Conservation (phyloP, 345 rosid species). For the Eucalyptus tenuipes region DNA sequence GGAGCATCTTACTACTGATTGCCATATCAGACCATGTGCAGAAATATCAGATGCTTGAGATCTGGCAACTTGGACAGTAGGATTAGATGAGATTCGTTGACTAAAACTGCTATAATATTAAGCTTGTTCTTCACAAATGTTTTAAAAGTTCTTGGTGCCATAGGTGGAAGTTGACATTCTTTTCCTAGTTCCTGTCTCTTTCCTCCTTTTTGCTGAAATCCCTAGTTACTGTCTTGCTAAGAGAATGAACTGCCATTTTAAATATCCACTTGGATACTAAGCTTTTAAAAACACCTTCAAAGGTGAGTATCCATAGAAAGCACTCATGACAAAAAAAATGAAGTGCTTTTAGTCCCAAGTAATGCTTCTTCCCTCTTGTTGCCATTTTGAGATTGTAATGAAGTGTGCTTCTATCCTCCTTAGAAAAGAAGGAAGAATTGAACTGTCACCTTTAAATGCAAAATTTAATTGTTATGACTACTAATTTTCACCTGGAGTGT, state of each 20-base stretch:
- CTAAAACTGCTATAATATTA: neutral
- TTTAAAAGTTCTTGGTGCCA: neutral
- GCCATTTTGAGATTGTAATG: neutral
- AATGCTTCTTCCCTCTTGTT: neutral
- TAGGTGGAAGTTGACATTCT: neutral
- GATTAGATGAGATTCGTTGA: neutral
- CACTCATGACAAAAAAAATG: neutral
- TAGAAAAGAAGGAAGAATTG: neutral
- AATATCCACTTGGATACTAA: neutral
- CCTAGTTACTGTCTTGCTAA: neutral
- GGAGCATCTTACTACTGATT: neutral
- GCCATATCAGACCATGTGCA: neutral
- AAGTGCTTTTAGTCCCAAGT: neutral
- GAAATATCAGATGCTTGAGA: neutral
- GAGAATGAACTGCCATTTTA: neutral
- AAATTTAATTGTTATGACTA: neutral
- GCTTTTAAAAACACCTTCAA: neutral
- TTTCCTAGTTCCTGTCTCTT: neutral
- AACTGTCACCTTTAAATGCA: neutral
- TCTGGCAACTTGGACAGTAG: neutral
- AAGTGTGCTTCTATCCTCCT: neutral
- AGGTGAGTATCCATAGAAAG: neutral
- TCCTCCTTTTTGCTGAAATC: neutral
- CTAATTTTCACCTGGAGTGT: conserved; percentile 60
- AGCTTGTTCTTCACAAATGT: neutral